Base-by-base conservation (phyloP, 257 asterid species). In the Rhazya stricta region DNA sequence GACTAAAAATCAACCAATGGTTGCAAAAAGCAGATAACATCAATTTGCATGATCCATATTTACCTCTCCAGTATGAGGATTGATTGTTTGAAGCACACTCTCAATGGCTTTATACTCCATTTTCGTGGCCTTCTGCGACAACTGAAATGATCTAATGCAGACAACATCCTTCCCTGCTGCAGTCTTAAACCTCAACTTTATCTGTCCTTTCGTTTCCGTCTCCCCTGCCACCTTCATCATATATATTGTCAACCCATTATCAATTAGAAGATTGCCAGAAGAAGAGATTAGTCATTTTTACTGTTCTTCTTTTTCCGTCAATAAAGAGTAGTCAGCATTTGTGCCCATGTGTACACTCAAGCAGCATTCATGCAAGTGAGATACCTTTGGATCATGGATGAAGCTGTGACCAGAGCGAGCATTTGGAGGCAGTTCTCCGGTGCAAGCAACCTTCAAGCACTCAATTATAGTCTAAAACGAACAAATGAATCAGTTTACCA, bases 41-140 rank as follows among this genome's bases (percentile, higher is more conserved):
- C 27, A 27, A 23, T 42, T 11, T 36, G 32, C 34, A 8, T 23
- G 68, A 23, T 25, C 39, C n/a, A 73, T 46, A 73, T 23, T 67
- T 87, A 93, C 99, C 98, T 95, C 98, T 81, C 98, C 99, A 23
- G 93, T 86, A 81, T 95, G 98, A 70, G 98, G 98, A 85, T 92
- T 92, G 68, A 95, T 86, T 1, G 98, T 95, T 83, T 92, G 99
- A 57, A 95, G 97, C 82, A 95, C 98, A 56, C 98, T 89, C 86
- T 92, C 99, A 79, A 95, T 89, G 51, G 99, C 98, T 81, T 95
- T 95, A 84, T 90, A 95, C 89, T 95, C 98, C 99, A 95, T 89
- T 88, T 92, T 95, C 56, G 96, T 83, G 79, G 97, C 96, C 88
- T 92, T 94, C 70, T 95, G 99, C 34, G 99, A 92, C 75, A 95